Evolutionary conservation across 2,329 filamentous ascomycete genomes (phyloP).

Genomic region (Colletotrichum spinosum): DNA sequence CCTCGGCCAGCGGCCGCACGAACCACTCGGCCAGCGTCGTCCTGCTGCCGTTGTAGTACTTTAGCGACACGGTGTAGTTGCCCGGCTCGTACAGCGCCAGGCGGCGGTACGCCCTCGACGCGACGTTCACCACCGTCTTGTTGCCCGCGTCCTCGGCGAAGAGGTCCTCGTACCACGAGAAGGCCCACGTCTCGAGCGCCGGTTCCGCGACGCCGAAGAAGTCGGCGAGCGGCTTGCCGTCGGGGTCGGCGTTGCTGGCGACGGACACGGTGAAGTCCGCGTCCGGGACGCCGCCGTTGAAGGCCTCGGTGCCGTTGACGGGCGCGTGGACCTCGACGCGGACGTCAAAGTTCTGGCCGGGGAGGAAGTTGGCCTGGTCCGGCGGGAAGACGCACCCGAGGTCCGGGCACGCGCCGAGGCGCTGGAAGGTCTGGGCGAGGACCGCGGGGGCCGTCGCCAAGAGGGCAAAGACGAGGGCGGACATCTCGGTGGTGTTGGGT

Average conservation of each 20-base stretch:
- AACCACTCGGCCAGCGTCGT: constrained; percentile 81
- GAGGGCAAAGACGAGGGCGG: constrained; percentile 48
- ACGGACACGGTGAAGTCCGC: constrained; percentile 81
- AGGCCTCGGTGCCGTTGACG: constrained; percentile 83
- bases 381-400: constrained; percentile 72
- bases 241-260: constrained; percentile 67
- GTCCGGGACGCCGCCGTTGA: constrained; percentile 74
- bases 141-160: constrained; percentile 79
- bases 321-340: constrained; percentile 86
- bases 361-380: constrained; percentile 81
- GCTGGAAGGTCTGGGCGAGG: constrained; percentile 68
- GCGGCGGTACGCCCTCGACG: constrained; percentile 81
- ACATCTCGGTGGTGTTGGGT: constrained; percentile 40
- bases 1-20: constrained; percentile 76
- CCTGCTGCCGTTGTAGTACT: constrained; percentile 75
- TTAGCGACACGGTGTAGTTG: constrained; percentile 80
- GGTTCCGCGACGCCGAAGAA: constrained; percentile 81
- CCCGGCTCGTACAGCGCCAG: constrained; percentile 83
- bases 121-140: constrained; percentile 81
- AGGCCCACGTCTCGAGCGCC: constrained; percentile 83
- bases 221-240: constrained; percentile 65
- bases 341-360: constrained; percentile 86
- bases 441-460: constrained; percentile 51
- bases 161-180: constrained; percentile 85
- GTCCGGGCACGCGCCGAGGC: constrained; percentile 68